phyloP scores from a whole-genome alignment of 2,329 filamentous ascomycete genomes.

The Phialemonium atrogriseum region DNA sequence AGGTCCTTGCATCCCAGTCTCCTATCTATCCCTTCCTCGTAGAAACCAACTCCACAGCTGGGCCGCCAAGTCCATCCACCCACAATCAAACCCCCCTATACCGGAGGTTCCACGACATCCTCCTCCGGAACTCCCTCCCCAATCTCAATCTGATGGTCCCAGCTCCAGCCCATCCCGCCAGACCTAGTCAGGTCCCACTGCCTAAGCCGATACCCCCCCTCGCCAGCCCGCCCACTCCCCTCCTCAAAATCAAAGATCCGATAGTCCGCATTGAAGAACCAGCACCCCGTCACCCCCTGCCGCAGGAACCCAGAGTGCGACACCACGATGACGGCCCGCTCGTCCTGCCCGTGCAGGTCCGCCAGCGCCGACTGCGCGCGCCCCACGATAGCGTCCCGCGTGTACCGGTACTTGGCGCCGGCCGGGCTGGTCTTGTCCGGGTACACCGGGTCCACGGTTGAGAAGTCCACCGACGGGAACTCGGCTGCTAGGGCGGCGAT shows the following conservation, averaged over 20 bases:
- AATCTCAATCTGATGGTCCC: slow-evolving; percentile 21
- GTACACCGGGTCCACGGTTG: slow-evolving; percentile 46
- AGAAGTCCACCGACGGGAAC: slow-evolving; percentile 51
- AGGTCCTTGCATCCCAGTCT: too few species aligned
- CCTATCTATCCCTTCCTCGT: too few species aligned
- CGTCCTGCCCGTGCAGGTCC: slow-evolving; percentile 42
- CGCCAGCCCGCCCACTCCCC: slow-evolving; percentile 4
- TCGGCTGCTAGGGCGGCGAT: slow-evolving; percentile 31
- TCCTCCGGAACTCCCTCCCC: slow-evolving; percentile 19
- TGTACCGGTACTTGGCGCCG: slow-evolving; percentile 43
- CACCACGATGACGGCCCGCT: slow-evolving; percentile 56
- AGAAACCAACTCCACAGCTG: too few species aligned
- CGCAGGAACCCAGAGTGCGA: slow-evolving; percentile 57
- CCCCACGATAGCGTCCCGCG: slow-evolving; percentile 39
- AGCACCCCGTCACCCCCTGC: slow-evolving; percentile 44
- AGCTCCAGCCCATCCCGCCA: slow-evolving; percentile 44
- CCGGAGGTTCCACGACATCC: too few species aligned
- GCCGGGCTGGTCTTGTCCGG: slow-evolving; percentile 51
- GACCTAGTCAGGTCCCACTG: slow-evolving; percentile 41
- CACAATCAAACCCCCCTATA: too few species aligned
- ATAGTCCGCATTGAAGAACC: slow-evolving; percentile 56
- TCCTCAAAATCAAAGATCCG: slow-evolving; percentile 49
- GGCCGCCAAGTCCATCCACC: too few species aligned
- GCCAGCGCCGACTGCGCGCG: slow-evolving; percentile 44
- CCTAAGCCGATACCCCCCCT: slow-evolving; percentile 24